Percentiles rank a stretch among this genome's conserved stretches.
Evolutionary conservation across 2,329 filamentous ascomycete species (phyloP).

Genomic region (Fusarium chuoi): DNA sequence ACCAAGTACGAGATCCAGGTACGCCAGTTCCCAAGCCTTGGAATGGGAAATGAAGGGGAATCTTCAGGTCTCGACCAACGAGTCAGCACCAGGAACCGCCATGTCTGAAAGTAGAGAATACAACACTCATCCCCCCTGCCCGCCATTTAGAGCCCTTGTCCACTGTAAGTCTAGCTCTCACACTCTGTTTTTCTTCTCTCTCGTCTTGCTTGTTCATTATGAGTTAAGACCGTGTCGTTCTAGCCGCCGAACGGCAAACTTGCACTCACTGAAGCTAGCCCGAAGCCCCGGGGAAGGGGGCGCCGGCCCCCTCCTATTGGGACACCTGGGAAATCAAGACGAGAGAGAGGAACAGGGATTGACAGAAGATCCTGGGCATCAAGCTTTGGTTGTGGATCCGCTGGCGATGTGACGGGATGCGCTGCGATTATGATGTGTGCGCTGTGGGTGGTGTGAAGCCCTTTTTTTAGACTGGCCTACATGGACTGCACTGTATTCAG

Average conservation of each 20-base stretch:
- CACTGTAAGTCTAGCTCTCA: conserved; percentile 9
- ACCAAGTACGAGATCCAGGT: conserved; percentile 37
- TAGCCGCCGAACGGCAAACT: conserved; percentile 1
- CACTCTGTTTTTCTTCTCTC: neutral
- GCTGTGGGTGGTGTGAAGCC: conserved; percentile 18
- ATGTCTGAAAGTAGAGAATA: conserved; percentile 30
- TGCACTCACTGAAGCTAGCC: conserved; percentile 12
- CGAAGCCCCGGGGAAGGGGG: conserved; percentile 9
- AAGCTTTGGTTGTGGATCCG: conserved; percentile 37
- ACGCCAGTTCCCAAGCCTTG: conserved; percentile 11
- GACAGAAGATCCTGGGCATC: conserved; percentile 24
- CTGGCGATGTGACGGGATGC: conserved; percentile 31
- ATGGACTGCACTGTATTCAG: neutral
- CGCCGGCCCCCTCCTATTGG: conserved; percentile 21
- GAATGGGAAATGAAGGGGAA: conserved; percentile 39
- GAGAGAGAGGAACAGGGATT: conserved; percentile 3
- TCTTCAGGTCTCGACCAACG: conserved; percentile 20
- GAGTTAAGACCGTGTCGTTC: conserved; percentile 2
- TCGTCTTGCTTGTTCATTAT: conserved; percentile 3
- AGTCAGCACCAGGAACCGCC: conserved; percentile 33
- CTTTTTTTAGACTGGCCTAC: conserved; percentile 33
- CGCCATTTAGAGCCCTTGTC: conserved; percentile 5
- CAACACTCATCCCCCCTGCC: neutral
- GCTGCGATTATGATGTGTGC: conserved; percentile 13
- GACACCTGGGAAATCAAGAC: conserved; percentile 5